These are phyloP conservation scores for Lipomyces anomalus DNA, from an alignment of 805 yeast species.

Conservation along the genomic window DNA sequence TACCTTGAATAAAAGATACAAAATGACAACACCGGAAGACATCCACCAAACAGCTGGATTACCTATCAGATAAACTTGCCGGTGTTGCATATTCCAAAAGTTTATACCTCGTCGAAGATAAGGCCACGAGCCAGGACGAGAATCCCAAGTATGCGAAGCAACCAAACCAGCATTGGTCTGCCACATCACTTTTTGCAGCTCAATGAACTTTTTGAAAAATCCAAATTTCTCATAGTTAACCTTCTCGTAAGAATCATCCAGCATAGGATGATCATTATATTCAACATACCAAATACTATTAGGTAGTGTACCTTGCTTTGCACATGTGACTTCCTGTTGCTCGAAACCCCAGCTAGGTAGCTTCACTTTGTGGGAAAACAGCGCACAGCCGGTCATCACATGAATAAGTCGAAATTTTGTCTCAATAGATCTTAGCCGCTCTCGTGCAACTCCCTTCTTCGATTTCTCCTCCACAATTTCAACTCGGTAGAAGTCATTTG, in stretches of 20 bases:
- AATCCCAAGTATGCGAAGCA: conserved; percentile 45
- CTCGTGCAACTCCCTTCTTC: conserved; percentile 36
- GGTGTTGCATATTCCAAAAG: conserved; percentile 45
- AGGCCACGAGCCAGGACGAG: conserved; percentile 63
- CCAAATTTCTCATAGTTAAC: conserved; percentile 35
- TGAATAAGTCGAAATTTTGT: conserved; percentile 67
- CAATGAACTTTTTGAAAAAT: conserved; percentile 48
- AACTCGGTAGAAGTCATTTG: conserved; percentile 65
- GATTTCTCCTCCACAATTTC: conserved; percentile 41
- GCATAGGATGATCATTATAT: conserved; percentile 50
- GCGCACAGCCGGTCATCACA: conserved; percentile 57
- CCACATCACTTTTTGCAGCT: conserved; percentile 55
- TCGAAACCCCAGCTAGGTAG: conserved; percentile 81
- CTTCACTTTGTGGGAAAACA: conserved; percentile 65
- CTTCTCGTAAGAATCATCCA: conserved; percentile 33
- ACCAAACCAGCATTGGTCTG: conserved; percentile 43
- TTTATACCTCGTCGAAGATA: conserved; percentile 52
- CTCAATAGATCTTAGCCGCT: conserved; percentile 50
- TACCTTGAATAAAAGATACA: conserved; percentile 28
- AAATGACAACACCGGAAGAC: conserved; percentile 34
- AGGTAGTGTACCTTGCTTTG: conserved; percentile 61
- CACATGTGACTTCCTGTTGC: conserved; percentile 86
- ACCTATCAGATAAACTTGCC: conserved; percentile 55
- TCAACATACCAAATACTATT: conserved; percentile 75
- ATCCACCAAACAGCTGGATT: conserved; percentile 55